A percentile compares a stretch with the other conserved stretches of the same genome.
Evolutionary conservation across 192 early-diverging fungal genomes (phyloP).

Genomic region (Borealophlyctis nickersoniae): DNA sequence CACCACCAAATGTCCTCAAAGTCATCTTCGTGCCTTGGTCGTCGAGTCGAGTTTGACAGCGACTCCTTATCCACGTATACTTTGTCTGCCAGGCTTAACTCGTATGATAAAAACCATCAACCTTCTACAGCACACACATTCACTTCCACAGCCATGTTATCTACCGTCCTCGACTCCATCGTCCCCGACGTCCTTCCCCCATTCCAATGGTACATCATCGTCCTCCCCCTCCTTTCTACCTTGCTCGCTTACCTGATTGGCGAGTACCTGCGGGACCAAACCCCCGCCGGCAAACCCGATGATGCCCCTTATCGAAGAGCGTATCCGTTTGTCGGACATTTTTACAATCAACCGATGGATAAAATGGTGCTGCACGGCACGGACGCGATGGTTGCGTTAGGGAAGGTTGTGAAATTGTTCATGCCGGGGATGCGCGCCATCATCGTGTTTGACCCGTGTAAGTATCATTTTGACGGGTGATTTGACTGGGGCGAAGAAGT

Average conservation of each 20-base stretch:
- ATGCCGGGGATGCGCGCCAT: not conserved
- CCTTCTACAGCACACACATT: too few relatives aligned
- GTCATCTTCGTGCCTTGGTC: too few relatives aligned
- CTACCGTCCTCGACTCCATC: too few relatives aligned
- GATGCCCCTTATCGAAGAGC: not conserved
- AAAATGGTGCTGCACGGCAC: not conserved
- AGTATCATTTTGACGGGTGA: not conserved
- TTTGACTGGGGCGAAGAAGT: too few relatives aligned
- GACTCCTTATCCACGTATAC: too few relatives aligned
- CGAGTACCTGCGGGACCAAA: not conserved
- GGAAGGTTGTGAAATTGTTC: slow-evolving; percentile 1
- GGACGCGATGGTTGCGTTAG: not conserved
- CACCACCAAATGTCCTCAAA: too few relatives aligned
- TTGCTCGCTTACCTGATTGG: not conserved
- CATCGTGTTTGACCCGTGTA: not conserved
- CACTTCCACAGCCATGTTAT: too few relatives aligned
- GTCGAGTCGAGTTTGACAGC: too few relatives aligned
- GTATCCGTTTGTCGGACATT: not conserved
- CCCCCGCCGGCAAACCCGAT: not conserved
- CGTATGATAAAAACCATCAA: too few relatives aligned
- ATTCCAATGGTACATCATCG: not conserved
- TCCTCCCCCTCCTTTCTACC: not conserved
- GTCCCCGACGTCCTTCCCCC: too few relatives aligned
- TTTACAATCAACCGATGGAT: slow-evolving; percentile 2
- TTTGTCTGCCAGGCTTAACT: too few relatives aligned